Evolutionary conservation across 2,329 filamentous ascomycete genomes (phyloP).

Genomic region (Monosporascus sp.): DNA sequence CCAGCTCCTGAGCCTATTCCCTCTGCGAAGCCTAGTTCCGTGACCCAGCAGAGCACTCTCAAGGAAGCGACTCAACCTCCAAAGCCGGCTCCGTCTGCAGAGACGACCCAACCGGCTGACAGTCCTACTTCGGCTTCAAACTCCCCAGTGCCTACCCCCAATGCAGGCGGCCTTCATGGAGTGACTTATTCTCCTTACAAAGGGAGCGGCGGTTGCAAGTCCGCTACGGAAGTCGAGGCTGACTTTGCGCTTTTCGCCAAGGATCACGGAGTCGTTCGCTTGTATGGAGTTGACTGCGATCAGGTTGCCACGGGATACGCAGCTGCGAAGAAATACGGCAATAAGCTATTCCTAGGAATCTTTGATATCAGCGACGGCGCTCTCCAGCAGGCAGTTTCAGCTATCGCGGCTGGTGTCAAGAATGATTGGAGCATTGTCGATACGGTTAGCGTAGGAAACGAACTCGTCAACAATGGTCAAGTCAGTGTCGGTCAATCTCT

Average conservation of each 20-base stretch:
- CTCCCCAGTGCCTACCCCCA: constrained; percentile 9
- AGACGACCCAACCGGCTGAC: constrained; percentile 2
- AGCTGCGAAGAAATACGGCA: constrained; percentile 57
- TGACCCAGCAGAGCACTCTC: not conserved
- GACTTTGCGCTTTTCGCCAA: constrained; percentile 55
- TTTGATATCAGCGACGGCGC: constrained; percentile 51
- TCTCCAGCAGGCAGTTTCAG: constrained; percentile 49
- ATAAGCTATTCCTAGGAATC: constrained; percentile 71
- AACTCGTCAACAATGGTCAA: constrained; percentile 63
- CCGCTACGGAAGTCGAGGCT: constrained; percentile 50
- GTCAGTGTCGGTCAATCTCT: constrained; percentile 50
- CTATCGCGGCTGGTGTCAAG: constrained; percentile 53
- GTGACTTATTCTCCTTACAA: constrained; percentile 47
- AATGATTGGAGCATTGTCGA: constrained; percentile 64
- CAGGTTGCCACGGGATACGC: constrained; percentile 59
- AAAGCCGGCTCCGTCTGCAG: constrained; percentile 1
- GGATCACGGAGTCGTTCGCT: constrained; percentile 59
- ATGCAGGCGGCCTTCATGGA: constrained; percentile 27
- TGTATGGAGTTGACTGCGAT: constrained; percentile 77
- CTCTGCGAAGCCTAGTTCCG: constrained; percentile 7
- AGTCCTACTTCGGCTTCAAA: constrained; percentile 6
- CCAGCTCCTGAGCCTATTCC: constrained; percentile 9
- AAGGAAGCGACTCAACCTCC: not conserved
- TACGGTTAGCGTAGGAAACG: constrained; percentile 75
- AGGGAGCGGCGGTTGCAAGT: constrained; percentile 59